phyloP scores from a whole-genome alignment of 2,329 filamentous ascomycete genomes.

The Xylaria digitata region DNA sequence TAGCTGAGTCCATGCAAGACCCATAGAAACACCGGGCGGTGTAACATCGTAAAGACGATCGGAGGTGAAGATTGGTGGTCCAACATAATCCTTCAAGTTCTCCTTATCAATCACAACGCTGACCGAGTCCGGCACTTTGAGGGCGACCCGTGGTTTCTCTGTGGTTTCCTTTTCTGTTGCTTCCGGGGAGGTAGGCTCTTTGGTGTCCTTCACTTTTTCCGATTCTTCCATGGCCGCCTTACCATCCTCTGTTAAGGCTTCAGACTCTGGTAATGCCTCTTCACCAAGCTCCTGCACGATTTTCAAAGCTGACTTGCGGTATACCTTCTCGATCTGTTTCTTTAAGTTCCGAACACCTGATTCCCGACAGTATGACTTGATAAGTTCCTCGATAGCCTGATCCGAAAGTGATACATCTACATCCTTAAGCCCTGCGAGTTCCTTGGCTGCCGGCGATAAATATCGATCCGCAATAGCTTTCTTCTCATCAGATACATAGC shows the following conservation, averaged over 20 bases:
- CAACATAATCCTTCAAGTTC: slow-evolving; percentile 96
- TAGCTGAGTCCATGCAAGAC: slow-evolving; percentile 97
- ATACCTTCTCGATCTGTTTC: slow-evolving; percentile 99
- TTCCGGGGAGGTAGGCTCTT: slow-evolving; percentile 48
- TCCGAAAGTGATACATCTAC: slow-evolving; percentile 89
- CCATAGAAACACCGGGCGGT: slow-evolving; percentile 95
- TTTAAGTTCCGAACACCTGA: slow-evolving; percentile 97
- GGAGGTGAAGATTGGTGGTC: slow-evolving; percentile 93
- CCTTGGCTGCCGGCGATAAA: slow-evolving; percentile 92
- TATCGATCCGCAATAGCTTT: slow-evolving; percentile 97
- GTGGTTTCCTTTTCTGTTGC: slow-evolving; percentile 71
- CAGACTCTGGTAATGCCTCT: slow-evolving; percentile 80
- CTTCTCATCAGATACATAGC: slow-evolving; percentile 98
- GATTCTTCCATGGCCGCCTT: slow-evolving; percentile 80
- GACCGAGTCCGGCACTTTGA: slow-evolving; percentile 87
- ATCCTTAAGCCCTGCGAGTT: slow-evolving; percentile 88
- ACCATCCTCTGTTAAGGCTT: slow-evolving; percentile 85
- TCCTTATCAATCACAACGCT: slow-evolving; percentile 88
- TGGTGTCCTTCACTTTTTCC: slow-evolving; percentile 74
- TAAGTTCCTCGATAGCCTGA: slow-evolving; percentile 92
- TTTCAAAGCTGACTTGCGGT: slow-evolving; percentile 95
- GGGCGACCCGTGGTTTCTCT: slow-evolving; percentile 76
- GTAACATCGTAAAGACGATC: slow-evolving; percentile 95
- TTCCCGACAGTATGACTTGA: slow-evolving; percentile 98
- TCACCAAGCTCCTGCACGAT: slow-evolving; percentile 96